Percentiles rank a stretch among this genome's conserved stretches.
Conservation (phyloP, 2,329 filamentous ascomycete species). For the Ceratocystis albifundus region DNA sequence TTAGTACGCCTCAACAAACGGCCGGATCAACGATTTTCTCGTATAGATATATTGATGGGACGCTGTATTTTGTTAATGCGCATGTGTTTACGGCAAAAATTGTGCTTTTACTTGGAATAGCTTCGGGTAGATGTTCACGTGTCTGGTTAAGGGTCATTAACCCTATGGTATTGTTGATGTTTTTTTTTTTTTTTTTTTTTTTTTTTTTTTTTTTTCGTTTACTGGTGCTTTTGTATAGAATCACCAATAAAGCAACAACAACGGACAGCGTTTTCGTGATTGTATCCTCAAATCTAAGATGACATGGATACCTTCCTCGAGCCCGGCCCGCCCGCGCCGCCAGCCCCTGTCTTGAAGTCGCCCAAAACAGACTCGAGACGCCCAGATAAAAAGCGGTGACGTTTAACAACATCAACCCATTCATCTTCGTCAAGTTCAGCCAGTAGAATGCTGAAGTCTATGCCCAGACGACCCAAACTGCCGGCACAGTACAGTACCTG, state of each 20-base stretch:
- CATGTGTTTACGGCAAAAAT: too few species aligned
- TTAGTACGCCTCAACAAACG: too few species aligned
- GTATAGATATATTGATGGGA: too few species aligned
- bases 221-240: neutral
- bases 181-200: neutral
- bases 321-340: conserved; percentile 11
- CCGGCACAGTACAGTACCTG: conserved; percentile 90
- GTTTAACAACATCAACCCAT: conserved; percentile 82
- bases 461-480: conserved; percentile 77
- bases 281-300: neutral
- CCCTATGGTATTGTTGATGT: too few species aligned
- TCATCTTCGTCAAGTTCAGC: conserved; percentile 39
- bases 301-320: conserved; percentile 18
- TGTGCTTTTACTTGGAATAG: too few species aligned
- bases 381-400: conserved; percentile 74
- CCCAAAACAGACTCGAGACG: conserved; percentile 59
- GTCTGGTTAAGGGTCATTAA: too few species aligned
- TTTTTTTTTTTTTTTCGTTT: neutral
- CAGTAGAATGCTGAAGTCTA: conserved; percentile 83
- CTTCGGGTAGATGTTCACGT: too few species aligned
- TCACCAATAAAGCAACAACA: neutral
- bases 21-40: too few species aligned
- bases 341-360: conserved; percentile 33
- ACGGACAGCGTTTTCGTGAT: neutral
- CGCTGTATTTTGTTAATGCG: too few species aligned